These are phyloP conservation scores for Vigna reflexopilosa DNA, from an alignment of 306 rosid species.

Conservation along the genomic window DNA sequence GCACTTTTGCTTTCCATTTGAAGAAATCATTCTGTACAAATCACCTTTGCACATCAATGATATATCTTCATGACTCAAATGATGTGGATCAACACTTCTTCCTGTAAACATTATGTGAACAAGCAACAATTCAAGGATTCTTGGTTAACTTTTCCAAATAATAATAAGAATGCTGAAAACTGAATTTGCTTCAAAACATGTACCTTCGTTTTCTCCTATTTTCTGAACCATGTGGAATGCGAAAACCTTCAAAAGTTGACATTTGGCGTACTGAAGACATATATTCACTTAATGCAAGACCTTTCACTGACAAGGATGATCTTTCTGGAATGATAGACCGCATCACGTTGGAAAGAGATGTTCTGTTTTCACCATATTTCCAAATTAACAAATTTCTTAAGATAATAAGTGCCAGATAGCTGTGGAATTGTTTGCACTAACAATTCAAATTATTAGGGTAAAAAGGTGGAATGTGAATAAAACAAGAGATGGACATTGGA, in stretches of 20 bases:
- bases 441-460: background rate
- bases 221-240: slow-evolving; percentile 56
- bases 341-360: slow-evolving; percentile 51
- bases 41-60: slow-evolving; percentile 62
- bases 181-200: slow-evolving; percentile 20
- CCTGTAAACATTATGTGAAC: slow-evolving; percentile 41
- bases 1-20: slow-evolving; percentile 45
- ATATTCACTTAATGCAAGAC: slow-evolving; percentile 65
- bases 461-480: too few relatives aligned
- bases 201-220: slow-evolving; percentile 70
- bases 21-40: slow-evolving; percentile 48
- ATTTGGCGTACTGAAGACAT: slow-evolving; percentile 78
- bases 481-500: too few relatives aligned
- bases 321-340: slow-evolving; percentile 66
- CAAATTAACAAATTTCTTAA: background rate
- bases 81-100: slow-evolving; percentile 75
- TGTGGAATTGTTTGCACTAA: background rate
- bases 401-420: background rate
- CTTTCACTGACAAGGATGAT: slow-evolving; percentile 54
- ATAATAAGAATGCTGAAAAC: slow-evolving; percentile 23
- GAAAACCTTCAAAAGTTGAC: slow-evolving; percentile 70
- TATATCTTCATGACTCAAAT: slow-evolving; percentile 78
- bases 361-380: slow-evolving; percentile 59
- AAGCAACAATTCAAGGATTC: slow-evolving; percentile 31
- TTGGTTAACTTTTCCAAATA: background rate